These are phyloP conservation scores for Trametes punicea DNA, from an alignment of 768 basidiomycete genomes.

Conservation along the genomic window DNA sequence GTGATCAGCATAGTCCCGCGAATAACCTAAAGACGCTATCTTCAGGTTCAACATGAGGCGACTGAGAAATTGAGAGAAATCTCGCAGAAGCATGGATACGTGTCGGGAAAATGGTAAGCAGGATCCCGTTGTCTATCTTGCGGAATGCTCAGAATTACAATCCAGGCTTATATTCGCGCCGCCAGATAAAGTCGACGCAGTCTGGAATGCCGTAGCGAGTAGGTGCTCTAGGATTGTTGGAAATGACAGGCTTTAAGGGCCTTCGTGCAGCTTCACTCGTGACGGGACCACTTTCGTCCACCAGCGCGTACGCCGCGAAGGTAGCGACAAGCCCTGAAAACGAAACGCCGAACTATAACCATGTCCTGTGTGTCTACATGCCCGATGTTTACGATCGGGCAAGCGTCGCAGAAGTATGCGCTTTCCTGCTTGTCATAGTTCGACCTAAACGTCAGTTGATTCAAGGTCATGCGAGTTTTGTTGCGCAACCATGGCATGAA, in stretches of 20 bases:
- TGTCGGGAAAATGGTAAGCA: slow-evolving; percentile 65
- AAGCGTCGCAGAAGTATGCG: slow-evolving; percentile 49
- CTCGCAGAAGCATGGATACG: slow-evolving; percentile 49
- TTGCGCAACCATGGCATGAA: slow-evolving; percentile 62
- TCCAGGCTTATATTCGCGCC: slow-evolving; percentile 65
- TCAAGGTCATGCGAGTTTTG: slow-evolving; percentile 66
- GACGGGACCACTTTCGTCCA: slow-evolving; percentile 58
- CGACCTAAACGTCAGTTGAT: neutral
- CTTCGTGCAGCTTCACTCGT: slow-evolving; percentile 51
- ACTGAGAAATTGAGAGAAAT: slow-evolving; percentile 56
- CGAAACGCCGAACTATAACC: slow-evolving; percentile 49
- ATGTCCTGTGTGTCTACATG: slow-evolving; percentile 69
- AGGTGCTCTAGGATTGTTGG: slow-evolving; percentile 21
- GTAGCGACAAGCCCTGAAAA: slow-evolving; percentile 59
- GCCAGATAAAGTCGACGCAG: slow-evolving; percentile 55
- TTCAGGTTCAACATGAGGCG: slow-evolving; percentile 58
- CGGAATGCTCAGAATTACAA: neutral
- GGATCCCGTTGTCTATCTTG: neutral
- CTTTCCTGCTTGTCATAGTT: neutral
- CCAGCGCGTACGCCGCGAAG: slow-evolving; percentile 55
- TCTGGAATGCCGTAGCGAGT: slow-evolving; percentile 67
- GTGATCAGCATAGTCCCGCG: neutral
- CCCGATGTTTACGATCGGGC: slow-evolving; percentile 69
- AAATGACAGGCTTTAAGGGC: neutral
- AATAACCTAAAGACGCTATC: neutral